Conservation (phyloP, 2,329 filamentous ascomycete species). For the Fusarium paranaense region DNA sequence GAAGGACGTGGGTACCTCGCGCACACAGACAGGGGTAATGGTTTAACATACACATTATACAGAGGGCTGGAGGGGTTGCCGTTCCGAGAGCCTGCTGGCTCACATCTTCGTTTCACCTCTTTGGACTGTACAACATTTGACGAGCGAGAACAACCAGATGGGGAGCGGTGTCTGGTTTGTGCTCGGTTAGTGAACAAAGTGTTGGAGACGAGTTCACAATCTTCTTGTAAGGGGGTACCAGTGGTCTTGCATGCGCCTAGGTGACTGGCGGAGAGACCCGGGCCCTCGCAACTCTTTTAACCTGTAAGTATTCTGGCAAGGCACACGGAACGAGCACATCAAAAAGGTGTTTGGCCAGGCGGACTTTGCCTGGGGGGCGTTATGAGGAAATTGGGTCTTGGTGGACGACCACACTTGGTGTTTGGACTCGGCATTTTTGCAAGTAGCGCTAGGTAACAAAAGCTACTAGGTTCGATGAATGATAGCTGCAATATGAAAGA, state of each 20-base stretch:
- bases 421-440: slow-evolving; percentile 36
- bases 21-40: slow-evolving; percentile 14
- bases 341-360: slow-evolving; percentile 59
- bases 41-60: slow-evolving; percentile 41
- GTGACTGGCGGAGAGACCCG: slow-evolving; percentile 14
- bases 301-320: slow-evolving; percentile 52
- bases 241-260: slow-evolving; percentile 2
- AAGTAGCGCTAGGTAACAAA: slow-evolving; percentile 46
- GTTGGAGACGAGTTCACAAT: slow-evolving; percentile 18
- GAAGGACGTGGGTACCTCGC: slow-evolving; percentile 10
- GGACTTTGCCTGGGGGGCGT: slow-evolving; percentile 44
- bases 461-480: slow-evolving; percentile 42
- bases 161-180: slow-evolving; percentile 34
- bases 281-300: slow-evolving; percentile 32
- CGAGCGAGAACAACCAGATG: slow-evolving; percentile 36
- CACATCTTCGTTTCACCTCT: slow-evolving; percentile 36
- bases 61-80: slow-evolving; percentile 22
- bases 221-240: slow-evolving; percentile 22
- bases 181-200: slow-evolving; percentile 25
- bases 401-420: slow-evolving; percentile 46
- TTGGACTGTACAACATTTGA: slow-evolving; percentile 47
- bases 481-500: slow-evolving; percentile 39
- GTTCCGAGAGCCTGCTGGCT: slow-evolving; percentile 26
- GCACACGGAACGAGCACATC: slow-evolving; percentile 53
- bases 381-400: slow-evolving; percentile 40